phyloP scores from a whole-genome alignment of 1,284 basidiomycete species.

The Erythrobasidium hasegawianum region DNA sequence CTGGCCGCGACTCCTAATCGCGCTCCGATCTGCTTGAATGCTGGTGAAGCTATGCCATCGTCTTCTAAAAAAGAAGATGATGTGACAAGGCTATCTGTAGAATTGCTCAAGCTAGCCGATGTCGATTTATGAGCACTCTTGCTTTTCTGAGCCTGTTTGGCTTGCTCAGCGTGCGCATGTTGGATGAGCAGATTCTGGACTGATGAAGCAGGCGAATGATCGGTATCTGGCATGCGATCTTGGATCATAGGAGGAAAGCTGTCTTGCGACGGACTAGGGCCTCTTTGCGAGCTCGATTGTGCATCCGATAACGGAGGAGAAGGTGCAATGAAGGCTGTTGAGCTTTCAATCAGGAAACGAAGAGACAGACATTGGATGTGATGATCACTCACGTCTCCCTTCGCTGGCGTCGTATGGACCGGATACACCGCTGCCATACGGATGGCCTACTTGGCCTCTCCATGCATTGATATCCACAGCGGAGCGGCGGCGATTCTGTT shows the following conservation, averaged over 20 bases:
- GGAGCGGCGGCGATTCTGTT: neutral
- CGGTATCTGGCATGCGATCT: no score
- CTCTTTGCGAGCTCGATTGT: neutral
- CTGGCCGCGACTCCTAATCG: neutral
- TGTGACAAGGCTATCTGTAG: neutral
- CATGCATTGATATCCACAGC: neutral
- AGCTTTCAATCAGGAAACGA: neutral
- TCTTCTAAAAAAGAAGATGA: neutral
- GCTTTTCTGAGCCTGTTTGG: neutral
- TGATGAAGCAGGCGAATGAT: neutral
- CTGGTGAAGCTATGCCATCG: neutral
- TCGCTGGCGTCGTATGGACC: neutral
- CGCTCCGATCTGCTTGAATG: conserved; percentile 1
- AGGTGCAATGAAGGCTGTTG: neutral
- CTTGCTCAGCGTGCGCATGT: neutral
- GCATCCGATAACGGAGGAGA: neutral
- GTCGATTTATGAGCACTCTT: neutral
- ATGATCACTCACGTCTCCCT: neutral
- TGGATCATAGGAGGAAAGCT: neutral
- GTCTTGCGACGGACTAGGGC: neutral
- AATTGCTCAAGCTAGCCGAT: neutral
- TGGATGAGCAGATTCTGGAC: neutral
- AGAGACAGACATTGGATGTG: neutral
- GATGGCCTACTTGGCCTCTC: neutral
- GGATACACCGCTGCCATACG: neutral